phyloP scores from a whole-genome alignment of 2,329 filamentous ascomycete species.

The Waltergamsia citrina region DNA sequence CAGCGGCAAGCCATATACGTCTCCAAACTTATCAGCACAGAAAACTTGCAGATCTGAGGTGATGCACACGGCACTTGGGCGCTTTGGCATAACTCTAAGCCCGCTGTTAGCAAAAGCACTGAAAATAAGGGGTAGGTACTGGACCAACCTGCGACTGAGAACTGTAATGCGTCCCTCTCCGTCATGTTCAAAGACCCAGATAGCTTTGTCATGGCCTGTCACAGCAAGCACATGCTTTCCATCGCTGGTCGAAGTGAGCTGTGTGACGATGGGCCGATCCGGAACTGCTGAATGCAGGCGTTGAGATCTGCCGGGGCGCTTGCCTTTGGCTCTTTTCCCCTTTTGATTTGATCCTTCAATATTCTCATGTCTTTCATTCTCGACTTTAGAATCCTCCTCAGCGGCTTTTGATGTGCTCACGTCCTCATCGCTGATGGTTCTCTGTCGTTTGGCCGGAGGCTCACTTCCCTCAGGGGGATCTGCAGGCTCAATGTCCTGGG shows the following conservation, averaged over 20 bases:
- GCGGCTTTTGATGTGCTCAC: slow-evolving; percentile 1
- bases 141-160: slow-evolving; percentile 58
- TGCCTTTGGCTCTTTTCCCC: slow-evolving; percentile 17
- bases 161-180: slow-evolving; percentile 51
- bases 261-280: slow-evolving; percentile 57
- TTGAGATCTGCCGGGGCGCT: slow-evolving; percentile 11
- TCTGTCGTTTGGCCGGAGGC: slow-evolving; percentile 26
- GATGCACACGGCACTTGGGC: slow-evolving; percentile 67
- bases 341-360: slow-evolving; percentile 8
- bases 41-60: slow-evolving; percentile 66
- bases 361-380: slow-evolving; percentile 7
- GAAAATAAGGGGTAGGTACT: slow-evolving; percentile 15
- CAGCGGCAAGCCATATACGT: slow-evolving; percentile 84
- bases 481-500: slow-evolving; percentile 5
- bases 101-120: background rate
- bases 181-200: slow-evolving; percentile 71
- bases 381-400: slow-evolving; percentile 10
- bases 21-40: slow-evolving; percentile 90
- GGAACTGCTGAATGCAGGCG: slow-evolving; percentile 16
- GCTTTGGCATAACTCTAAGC: slow-evolving; percentile 73
- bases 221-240: slow-evolving; percentile 64
- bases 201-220: slow-evolving; percentile 83
- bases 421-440: slow-evolving; percentile 11
- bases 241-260: slow-evolving; percentile 54
- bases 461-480: slow-evolving; percentile 1